A percentile compares a stretch with the other conserved stretches of the same genome.
phyloP scores from a whole-genome alignment of 768 basidiomycete genomes.

The Pholiota conissans region DNA sequence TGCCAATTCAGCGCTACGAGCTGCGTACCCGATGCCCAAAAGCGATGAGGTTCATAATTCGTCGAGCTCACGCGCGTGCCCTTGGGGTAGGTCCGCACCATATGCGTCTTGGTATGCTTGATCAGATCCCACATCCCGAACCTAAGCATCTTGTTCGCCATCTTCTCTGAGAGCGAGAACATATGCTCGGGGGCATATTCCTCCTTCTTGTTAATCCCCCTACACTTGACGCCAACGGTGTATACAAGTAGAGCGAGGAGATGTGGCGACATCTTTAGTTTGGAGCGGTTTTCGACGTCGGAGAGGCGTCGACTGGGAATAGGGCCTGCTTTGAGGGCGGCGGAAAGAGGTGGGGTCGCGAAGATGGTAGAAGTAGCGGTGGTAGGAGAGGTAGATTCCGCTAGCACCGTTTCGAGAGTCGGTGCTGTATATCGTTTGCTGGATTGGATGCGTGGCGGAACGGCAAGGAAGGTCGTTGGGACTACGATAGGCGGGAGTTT shows the following conservation, averaged over 20 bases:
- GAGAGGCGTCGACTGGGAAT: neutral
- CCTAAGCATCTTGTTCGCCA: slow-evolving; percentile 75
- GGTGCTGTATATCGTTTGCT: neutral
- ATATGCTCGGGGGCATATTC: slow-evolving; percentile 85
- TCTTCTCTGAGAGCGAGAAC: slow-evolving; percentile 89
- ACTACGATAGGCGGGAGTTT: neutral
- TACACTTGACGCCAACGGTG: slow-evolving; percentile 94
- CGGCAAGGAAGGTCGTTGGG: neutral
- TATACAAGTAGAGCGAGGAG: slow-evolving; percentile 84
- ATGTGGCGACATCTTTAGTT: slow-evolving; percentile 71
- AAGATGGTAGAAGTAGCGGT: neutral
- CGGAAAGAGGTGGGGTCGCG: neutral
- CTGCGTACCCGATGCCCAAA: slow-evolving; percentile 89
- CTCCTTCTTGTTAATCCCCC: slow-evolving; percentile 85
- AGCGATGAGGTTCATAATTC: slow-evolving; percentile 87
- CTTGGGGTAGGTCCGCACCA: slow-evolving; percentile 86
- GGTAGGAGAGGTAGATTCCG: neutral
- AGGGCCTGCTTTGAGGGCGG: neutral
- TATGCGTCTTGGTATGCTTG: slow-evolving; percentile 81
- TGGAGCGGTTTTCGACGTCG: slow-evolving; percentile 29
- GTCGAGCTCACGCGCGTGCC: slow-evolving; percentile 78
- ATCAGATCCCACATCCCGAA: slow-evolving; percentile 69
- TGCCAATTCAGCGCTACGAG: slow-evolving; percentile 98
- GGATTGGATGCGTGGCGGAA: neutral
- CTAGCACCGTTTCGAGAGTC: neutral